Conservation (phyloP, 495 filamentous ascomycete genomes). For the Penicillium coprophilum region DNA sequence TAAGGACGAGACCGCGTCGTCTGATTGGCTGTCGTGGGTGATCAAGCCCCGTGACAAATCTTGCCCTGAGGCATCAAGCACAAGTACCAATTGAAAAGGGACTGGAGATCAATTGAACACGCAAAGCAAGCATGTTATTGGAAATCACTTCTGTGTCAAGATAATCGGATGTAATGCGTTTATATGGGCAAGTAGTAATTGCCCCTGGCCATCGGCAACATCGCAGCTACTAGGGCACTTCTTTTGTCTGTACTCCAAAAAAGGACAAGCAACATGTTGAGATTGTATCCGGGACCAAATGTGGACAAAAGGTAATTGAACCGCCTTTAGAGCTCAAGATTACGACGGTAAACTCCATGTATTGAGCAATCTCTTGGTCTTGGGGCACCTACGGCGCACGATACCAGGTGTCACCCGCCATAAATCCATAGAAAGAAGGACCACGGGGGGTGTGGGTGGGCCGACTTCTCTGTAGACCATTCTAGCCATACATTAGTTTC, state of each 20-base stretch:
- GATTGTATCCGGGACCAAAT: constrained; percentile 58
- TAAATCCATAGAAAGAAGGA: constrained; percentile 51
- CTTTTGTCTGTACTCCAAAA: constrained; percentile 35
- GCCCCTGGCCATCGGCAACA: background rate
- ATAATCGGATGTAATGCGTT: background rate
- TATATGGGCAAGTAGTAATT: background rate
- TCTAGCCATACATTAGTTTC: constrained; percentile 58
- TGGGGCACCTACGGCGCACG: constrained; percentile 52
- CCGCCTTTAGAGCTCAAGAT: constrained; percentile 55
- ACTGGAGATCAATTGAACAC: background rate
- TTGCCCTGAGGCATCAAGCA: constrained; percentile 18
- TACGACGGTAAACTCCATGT: constrained; percentile 49
- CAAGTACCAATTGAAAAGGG: background rate
- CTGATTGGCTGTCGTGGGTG: constrained; percentile 21
- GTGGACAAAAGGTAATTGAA: constrained; percentile 60
- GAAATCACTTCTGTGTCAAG: no score
- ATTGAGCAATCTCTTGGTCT: constrained; percentile 50
- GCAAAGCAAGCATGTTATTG: background rate
- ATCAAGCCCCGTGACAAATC: constrained; percentile 22
- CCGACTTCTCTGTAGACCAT: constrained; percentile 51
- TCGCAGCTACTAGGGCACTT: background rate
- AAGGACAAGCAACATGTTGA: constrained; percentile 57
- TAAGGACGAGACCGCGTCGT: constrained; percentile 26
- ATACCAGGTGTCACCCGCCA: constrained; percentile 53
- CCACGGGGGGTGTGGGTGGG: constrained; percentile 52